Conservation (phyloP, 139 green algal genomes). For the Chlamydomonas sphaeroides region DNA sequence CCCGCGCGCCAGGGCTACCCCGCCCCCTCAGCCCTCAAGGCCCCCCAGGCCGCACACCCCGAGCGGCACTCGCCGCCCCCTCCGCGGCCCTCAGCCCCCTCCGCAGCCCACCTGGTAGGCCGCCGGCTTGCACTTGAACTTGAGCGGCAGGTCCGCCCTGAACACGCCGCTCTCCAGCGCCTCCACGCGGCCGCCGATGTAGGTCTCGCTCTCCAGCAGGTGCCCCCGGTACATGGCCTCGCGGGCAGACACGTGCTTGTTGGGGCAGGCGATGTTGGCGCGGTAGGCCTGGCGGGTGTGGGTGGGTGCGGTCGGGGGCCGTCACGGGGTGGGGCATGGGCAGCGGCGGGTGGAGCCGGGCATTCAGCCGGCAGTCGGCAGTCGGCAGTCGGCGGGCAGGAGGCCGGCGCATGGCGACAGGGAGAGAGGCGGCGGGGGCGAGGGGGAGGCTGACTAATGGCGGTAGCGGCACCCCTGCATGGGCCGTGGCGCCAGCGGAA, state of each 20-base stretch:
- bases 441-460: background rate
- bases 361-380: too few species aligned
- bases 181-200: slow-evolving; percentile 86
- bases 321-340: too few species aligned
- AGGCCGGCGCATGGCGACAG: background rate
- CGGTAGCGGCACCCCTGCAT: too few species aligned
- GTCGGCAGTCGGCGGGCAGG: too few species aligned
- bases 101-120: slow-evolving; percentile 78
- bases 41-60: too few species aligned
- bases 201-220: slow-evolving; percentile 97
- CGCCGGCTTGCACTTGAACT: slow-evolving; percentile 81
- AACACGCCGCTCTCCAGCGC: slow-evolving; percentile 92
- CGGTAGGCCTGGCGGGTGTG: slow-evolving; percentile 31
- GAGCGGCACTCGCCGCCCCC: too few species aligned
- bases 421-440: background rate
- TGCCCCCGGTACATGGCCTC: slow-evolving; percentile 86
- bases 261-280: slow-evolving; percentile 90
- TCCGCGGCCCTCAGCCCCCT: background rate
- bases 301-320: too few species aligned
- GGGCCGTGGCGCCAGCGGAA: too few species aligned
- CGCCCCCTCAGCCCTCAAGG: too few species aligned
- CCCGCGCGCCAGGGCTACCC: too few species aligned
- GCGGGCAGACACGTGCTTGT: slow-evolving; percentile 87
- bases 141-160: slow-evolving; percentile 90
- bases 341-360: too few species aligned